Evolutionary conservation across 371 early-diverging fungal species (phyloP), one percentile per base, ranked within the genome.

Genomic region (Rhizopus sp.): DNA sequence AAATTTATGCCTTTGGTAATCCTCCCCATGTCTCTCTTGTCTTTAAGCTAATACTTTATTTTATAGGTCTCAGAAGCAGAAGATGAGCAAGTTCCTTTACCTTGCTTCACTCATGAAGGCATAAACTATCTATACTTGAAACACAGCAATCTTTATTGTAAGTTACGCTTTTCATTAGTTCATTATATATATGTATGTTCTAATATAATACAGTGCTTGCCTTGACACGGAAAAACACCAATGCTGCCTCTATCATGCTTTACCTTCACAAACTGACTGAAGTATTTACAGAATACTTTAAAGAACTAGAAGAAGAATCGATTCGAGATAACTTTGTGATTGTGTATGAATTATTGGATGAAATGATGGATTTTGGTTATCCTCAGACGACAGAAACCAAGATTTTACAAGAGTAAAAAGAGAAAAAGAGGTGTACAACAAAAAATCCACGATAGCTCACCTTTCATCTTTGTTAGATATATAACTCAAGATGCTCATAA

Each of bases 361-460:
- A 99, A 73, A 99, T 99, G 96, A 96, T 97, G 97, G 99, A 99
- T 73, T 99, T 96, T 70, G 99, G 99, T 23, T 93, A 96, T 72
- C 98, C 99, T 33, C 99, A 99, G 69, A 96, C 95, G 4, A 98
- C 98, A 6, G 98, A 99, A 72, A 87, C 94, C 31, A 96, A 97
- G 80, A 96, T 97, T 57, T 78, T 99, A 53, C 90, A 96, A 79
- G 96, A 96, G 89, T 88, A 69, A 50, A 80, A 59, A 23, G 35
- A 23, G 50, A 44, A 39, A 38, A 16, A 38, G 15, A 17, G n/a
- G n/a, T 23, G 1, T 23, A 23, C 23, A 23, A 23, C 23, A 23
- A 23, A 23, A 23, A 23, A 23, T 23, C 23, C 23, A 23, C 23
- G 23, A 2, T 23, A 2, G 23, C 23, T 23, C 23, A 23, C 23